Evolutionary conservation across 345 rosid genomes (phyloP).

Genomic region (Rhodomyrtus tomentosa): DNA sequence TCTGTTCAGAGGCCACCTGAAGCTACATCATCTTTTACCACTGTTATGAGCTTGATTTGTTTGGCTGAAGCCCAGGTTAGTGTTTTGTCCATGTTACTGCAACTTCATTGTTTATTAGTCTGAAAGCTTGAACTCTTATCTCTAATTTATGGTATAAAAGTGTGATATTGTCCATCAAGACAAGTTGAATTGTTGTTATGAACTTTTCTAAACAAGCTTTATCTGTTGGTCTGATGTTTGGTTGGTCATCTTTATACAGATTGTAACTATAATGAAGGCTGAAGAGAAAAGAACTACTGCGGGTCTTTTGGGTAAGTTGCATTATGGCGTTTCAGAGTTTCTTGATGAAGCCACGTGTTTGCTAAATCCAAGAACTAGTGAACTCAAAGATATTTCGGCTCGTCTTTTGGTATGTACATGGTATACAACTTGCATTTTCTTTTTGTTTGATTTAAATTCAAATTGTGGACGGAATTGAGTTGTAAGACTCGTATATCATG

Average conservation of each 20-base stretch:
- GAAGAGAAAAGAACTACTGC: constrained; percentile 46
- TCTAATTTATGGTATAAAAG: neutral
- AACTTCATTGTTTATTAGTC: neutral
- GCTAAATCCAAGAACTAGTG: constrained; percentile 22
- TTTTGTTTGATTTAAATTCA: neutral
- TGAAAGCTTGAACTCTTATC: neutral
- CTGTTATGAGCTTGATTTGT: constrained; percentile 53
- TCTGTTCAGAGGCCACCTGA: constrained; percentile 50
- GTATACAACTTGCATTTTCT: neutral
- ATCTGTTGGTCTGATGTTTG: neutral
- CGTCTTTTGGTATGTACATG: constrained; percentile 31
- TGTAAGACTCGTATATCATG: neutral
- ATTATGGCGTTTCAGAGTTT: constrained; percentile 46
- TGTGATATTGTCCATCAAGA: neutral
- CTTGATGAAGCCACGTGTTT: constrained; percentile 37
- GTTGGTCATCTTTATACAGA: constrained; percentile 16
- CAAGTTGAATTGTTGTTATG: neutral
- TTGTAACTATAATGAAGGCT: constrained; percentile 47
- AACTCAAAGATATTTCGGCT: constrained; percentile 40
- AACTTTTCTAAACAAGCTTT: neutral
- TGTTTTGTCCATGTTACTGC: neutral
- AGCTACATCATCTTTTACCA: constrained; percentile 35
- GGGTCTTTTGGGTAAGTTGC: constrained; percentile 57
- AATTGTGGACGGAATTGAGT: neutral
- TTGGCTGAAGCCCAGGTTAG: constrained; percentile 86